Evolutionary conservation across 192 early-diverging fungal genomes (phyloP), one percentile per base, ranked within the genome.

Genomic region (Coemansia umbellata): DNA sequence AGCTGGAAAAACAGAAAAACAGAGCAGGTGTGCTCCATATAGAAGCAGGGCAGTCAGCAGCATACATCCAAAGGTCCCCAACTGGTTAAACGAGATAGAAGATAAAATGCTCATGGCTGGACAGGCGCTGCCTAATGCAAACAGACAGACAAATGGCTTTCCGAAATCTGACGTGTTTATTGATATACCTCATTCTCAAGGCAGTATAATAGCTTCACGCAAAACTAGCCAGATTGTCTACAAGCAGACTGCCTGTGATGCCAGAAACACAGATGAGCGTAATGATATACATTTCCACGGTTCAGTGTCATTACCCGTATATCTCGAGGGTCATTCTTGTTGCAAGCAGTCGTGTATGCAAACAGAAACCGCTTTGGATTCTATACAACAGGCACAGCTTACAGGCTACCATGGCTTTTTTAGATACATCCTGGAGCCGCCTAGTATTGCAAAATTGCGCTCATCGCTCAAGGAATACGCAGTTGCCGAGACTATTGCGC

Each of bases 401-500:
- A n/a, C n/a, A 14, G 6, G 23, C 5, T 14, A 8, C 2, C 24
- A 14, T 1, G 23, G n/a, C 2, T 26, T 26, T 27, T 45, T 45
- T 13, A 15, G 14, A 5, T 55, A 23, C 27, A 31, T 23, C 19
- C 39, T n/a, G 6, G 19, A 14, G 14, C 50, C 63, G 18, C 63
- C 63, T 8, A 51, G 21, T 8, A 22, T 35, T 15, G 14, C 15
- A 18, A 15, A 21, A 4, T 23, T 73, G 28, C 24, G 30, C 11
- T 30, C 26, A 0, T 37, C 63, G n/a, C 32, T 62, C 1, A 31
- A 33, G 0, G 10, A 23, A 14, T 42, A 53, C 36, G 24, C 37
- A 24, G 10, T 67, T 13, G 24, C 51, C 0, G 71, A 62, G 36
- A 28, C 15, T 13, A 51, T 58, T 5, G 33, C 51, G 3, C 55